Percentiles rank a stretch among this genome's conserved stretches.
These are phyloP conservation scores for Beverwykella pulmonaria DNA, from an alignment of 495 filamentous ascomycete genomes.

Conservation along the genomic window DNA sequence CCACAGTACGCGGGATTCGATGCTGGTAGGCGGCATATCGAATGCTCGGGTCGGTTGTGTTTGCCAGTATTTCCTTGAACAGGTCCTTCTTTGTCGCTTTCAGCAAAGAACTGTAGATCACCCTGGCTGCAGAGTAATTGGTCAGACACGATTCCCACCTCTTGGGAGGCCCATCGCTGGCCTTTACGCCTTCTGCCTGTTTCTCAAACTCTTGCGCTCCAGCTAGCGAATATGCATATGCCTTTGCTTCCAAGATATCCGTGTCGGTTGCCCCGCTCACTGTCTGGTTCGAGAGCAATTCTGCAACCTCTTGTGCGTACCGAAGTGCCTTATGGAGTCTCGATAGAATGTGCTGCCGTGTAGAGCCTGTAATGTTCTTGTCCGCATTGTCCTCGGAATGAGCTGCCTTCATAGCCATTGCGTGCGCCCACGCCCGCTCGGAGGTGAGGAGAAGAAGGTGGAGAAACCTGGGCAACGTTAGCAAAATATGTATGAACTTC, in stretches of 20 bases:
- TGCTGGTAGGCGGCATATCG: slow-evolving; percentile 92
- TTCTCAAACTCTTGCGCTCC: slow-evolving; percentile 84
- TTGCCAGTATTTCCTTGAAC: slow-evolving; percentile 80
- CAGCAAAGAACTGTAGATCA: slow-evolving; percentile 79
- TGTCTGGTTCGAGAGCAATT: slow-evolving; percentile 61
- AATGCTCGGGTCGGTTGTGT: slow-evolving; percentile 89
- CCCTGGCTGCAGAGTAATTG: slow-evolving; percentile 72
- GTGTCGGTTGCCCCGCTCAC: slow-evolving; percentile 64
- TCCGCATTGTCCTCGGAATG: slow-evolving; percentile 72
- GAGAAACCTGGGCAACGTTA: slow-evolving; percentile 61
- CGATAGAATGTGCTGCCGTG: slow-evolving; percentile 84
- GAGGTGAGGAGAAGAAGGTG: slow-evolving; percentile 78
- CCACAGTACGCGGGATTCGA: slow-evolving; percentile 72
- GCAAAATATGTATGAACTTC: neutral
- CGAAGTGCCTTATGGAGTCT: slow-evolving; percentile 76
- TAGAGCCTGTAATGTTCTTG: slow-evolving; percentile 74
- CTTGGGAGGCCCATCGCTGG: slow-evolving; percentile 27
- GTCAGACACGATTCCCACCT: slow-evolving; percentile 78
- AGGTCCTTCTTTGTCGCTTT: slow-evolving; percentile 68
- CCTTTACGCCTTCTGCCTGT: slow-evolving; percentile 49
- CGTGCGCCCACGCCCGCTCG: slow-evolving; percentile 95
- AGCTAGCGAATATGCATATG: slow-evolving; percentile 73
- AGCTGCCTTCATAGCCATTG: slow-evolving; percentile 87
- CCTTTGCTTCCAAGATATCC: slow-evolving; percentile 83
- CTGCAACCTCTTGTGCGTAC: slow-evolving; percentile 68